Evolutionary conservation across 225 moss, liverwort and hornwort species (phyloP).

Genomic region (Bryum argenteum): DNA sequence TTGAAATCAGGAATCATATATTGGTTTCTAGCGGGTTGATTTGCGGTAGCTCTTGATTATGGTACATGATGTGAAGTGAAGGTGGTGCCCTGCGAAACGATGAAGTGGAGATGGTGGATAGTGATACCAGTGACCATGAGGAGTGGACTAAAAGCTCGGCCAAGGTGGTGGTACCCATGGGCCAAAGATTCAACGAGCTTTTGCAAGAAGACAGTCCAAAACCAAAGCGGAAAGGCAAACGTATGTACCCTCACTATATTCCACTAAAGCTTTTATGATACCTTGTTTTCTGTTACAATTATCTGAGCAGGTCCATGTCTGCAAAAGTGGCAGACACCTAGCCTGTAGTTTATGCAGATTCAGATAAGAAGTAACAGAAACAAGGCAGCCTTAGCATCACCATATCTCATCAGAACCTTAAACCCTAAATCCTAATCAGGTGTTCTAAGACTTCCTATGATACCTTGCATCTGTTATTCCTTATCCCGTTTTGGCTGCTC

Average conservation of each 20-base stretch:
- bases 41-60: neutral
- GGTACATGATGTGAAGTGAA: constrained; percentile 15
- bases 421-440: no score
- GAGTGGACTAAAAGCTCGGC: constrained; percentile 32
- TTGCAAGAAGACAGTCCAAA: constrained; percentile 40
- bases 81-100: constrained; percentile 36
- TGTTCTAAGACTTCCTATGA: no score
- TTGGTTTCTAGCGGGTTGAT: no score
- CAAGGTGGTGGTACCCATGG: constrained; percentile 49
- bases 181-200: constrained; percentile 45
- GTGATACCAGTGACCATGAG: constrained; percentile 41
- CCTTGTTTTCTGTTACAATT: neutral
- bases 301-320: neutral
- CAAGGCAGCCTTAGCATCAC: no score
- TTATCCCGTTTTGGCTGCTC: neutral
- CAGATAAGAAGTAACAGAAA: no score
- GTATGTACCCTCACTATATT: constrained; percentile 18
- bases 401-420: no score
- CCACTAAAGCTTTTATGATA: no score
- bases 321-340: no score
- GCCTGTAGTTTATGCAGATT: no score
- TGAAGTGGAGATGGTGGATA: constrained; percentile 42
- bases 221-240: constrained; percentile 36
- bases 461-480: neutral
- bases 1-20: no score